phyloP scores from a whole-genome alignment of 768 basidiomycete genomes.

The Hericium coralloides region DNA sequence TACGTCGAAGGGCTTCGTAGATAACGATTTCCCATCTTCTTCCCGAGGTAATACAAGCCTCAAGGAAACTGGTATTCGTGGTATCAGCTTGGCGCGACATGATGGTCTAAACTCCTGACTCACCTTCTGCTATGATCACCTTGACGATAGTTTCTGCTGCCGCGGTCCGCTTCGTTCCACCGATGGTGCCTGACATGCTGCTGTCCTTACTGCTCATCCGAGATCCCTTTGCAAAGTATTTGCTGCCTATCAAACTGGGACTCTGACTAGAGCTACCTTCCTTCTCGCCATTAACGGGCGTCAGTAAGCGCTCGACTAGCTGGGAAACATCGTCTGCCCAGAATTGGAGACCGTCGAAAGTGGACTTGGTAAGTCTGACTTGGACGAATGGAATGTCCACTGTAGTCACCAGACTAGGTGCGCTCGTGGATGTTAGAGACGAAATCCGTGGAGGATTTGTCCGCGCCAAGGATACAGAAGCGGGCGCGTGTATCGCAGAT shows the following conservation, averaged over 20 bases:
- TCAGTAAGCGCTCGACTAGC: conserved; percentile 42
- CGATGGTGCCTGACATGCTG: conserved; percentile 28
- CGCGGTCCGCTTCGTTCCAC: conserved; percentile 10
- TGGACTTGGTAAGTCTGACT: conserved; percentile 49
- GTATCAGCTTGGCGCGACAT: no score
- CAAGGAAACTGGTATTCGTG: conserved; percentile 23
- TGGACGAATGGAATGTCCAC: conserved; percentile 55
- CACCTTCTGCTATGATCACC: conserved; percentile 32
- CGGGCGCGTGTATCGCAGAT: not conserved
- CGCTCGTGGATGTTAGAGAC: not conserved
- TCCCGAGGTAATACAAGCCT: conserved; percentile 43
- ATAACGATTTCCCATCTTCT: conserved; percentile 15
- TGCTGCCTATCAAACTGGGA: conserved; percentile 69
- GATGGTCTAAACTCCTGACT: not conserved
- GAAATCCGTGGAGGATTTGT: conserved; percentile 1
- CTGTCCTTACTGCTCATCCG: conserved; percentile 29
- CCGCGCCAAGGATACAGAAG: not conserved
- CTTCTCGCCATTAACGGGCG: conserved; percentile 14
- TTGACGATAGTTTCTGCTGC: conserved; percentile 41
- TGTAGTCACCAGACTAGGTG: conserved; percentile 14
- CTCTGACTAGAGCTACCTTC: conserved; percentile 31
- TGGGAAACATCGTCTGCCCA: conserved; percentile 85
- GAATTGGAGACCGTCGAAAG: conserved; percentile 73
- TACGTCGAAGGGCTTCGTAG: conserved; percentile 41
- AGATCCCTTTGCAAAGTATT: conserved; percentile 49